A percentile compares a stretch with the other conserved stretches of the same genome.
Evolutionary conservation across 192 early-diverging fungal genomes (phyloP).

Genomic region (Coemansia sp.): DNA sequence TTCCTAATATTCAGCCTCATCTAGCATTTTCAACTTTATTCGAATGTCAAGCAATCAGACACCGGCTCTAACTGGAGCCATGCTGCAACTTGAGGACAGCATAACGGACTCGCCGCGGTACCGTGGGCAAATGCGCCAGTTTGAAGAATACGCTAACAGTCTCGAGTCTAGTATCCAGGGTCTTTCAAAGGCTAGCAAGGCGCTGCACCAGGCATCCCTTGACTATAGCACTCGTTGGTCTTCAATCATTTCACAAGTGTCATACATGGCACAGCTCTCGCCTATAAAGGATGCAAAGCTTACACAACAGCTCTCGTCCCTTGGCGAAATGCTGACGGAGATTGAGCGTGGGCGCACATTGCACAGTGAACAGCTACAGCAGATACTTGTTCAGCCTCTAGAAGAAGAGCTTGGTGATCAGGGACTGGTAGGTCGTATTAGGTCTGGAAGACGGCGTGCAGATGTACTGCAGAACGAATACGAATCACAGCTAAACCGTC

Average conservation of each 20-base stretch:
- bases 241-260: conserved; percentile 19
- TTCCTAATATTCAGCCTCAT: too few species aligned
- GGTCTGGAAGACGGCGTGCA: conserved; percentile 8
- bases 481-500: conserved; percentile 31
- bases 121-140: conserved; percentile 29
- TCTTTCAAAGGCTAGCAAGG: conserved; percentile 31
- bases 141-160: conserved; percentile 34
- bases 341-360: conserved; percentile 44
- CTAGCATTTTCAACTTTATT: too few species aligned
- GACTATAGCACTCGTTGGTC: conserved; percentile 20
- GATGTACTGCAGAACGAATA: conserved; percentile 41
- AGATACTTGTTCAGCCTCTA: conserved; percentile 70
- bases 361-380: conserved; percentile 58
- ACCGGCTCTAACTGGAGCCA: too few species aligned
- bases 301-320: conserved; percentile 18
- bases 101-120: conserved; percentile 41
- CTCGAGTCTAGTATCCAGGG: conserved; percentile 35
- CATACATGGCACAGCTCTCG: conserved; percentile 19
- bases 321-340: conserved; percentile 21
- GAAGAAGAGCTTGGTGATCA: conserved; percentile 60
- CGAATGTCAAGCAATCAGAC: too few species aligned
- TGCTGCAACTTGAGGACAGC: conserved; percentile 41
- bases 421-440: conserved; percentile 45
- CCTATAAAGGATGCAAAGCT: conserved; percentile 17
- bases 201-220: conserved; percentile 17